A percentile compares a stretch with the other conserved stretches of the same genome.
phyloP scores from a whole-genome alignment of 805 yeast genomes.

The Ogataea dorogensis region DNA sequence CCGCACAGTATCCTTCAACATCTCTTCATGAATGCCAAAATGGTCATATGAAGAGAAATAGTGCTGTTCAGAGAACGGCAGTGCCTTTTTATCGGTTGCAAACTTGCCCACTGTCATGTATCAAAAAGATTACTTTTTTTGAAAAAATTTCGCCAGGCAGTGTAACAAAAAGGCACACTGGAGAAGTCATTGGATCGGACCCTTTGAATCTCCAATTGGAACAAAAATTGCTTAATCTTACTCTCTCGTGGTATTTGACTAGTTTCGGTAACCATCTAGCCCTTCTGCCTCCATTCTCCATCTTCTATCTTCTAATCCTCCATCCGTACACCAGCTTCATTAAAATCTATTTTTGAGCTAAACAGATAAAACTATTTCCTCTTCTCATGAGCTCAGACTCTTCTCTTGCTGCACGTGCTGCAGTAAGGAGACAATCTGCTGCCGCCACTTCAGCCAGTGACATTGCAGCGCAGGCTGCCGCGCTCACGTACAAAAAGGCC shows the following conservation, averaged over 20 bases:
- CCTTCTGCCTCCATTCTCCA: too few species aligned
- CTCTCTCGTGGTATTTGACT: too few species aligned
- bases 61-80: slow-evolving; percentile 82
- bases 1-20: slow-evolving; percentile 94
- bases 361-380: not conserved
- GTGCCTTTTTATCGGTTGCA: slow-evolving; percentile 64
- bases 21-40: slow-evolving; percentile 97
- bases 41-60: slow-evolving; percentile 95
- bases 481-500: slow-evolving; percentile 25
- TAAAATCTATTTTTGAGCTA: slow-evolving; percentile 2
- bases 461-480: slow-evolving; percentile 27
- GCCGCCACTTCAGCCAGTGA: slow-evolving; percentile 11
- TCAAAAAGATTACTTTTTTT: slow-evolving; percentile 5
- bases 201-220: too few species aligned
- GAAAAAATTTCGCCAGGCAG: slow-evolving; percentile 11
- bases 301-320: too few species aligned
- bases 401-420: slow-evolving; percentile 16
- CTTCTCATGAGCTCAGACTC: slow-evolving; percentile 12
- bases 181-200: too few species aligned
- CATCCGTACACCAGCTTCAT: too few species aligned
- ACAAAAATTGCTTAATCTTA: too few species aligned
- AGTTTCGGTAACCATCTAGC: too few species aligned
- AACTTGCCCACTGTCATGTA: slow-evolving; percentile 10
- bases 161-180: too few species aligned
- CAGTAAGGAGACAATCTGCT: slow-evolving; percentile 12